A percentile compares a stretch with the other conserved stretches of the same genome.
Evolutionary conservation across 805 yeast genomes (phyloP).

Genomic region (Candida cerambycidarum): DNA sequence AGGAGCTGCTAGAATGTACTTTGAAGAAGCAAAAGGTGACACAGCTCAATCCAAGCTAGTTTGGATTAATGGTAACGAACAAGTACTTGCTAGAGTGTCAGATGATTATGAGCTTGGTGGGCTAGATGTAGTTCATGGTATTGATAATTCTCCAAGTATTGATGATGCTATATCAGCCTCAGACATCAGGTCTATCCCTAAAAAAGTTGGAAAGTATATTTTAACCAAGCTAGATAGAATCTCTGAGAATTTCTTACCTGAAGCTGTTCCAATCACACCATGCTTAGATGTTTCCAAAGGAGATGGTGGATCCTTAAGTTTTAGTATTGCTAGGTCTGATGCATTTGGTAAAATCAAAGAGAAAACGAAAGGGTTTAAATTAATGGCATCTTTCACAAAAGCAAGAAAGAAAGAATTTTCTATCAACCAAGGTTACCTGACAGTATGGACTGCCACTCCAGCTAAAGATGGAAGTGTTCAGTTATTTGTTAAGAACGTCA

Average conservation of each 20-base stretch:
- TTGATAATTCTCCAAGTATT: slow-evolving; percentile 5
- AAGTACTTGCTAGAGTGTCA: slow-evolving; percentile 1
- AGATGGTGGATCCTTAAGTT: slow-evolving; percentile 17
- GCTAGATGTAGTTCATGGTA: neutral
- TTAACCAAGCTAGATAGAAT: slow-evolving; percentile 11
- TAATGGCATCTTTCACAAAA: neutral
- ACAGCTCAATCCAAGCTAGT: neutral
- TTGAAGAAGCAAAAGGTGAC: neutral
- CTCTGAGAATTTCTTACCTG: slow-evolving; percentile 7
- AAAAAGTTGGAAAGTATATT: slow-evolving; percentile 5
- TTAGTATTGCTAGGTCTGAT: slow-evolving; percentile 9
- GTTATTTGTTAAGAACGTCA: slow-evolving; percentile 12
- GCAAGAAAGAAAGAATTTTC: neutral
- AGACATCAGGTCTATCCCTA: neutral
- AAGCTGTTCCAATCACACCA: slow-evolving; percentile 16
- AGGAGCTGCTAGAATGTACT: neutral
- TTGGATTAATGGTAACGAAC: neutral
- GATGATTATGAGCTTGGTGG: slow-evolving; percentile 2
- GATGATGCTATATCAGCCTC: neutral
- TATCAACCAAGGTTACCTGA: slow-evolving; percentile 2
- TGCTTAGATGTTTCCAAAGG: slow-evolving; percentile 17
- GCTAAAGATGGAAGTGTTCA: slow-evolving; percentile 14
- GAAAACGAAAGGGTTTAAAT: neutral
- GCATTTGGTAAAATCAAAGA: slow-evolving; percentile 5
- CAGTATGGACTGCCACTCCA: slow-evolving; percentile 10